Conservation (phyloP, 2,329 filamentous ascomycete species). For the Drechslerella dactyloides region DNA sequence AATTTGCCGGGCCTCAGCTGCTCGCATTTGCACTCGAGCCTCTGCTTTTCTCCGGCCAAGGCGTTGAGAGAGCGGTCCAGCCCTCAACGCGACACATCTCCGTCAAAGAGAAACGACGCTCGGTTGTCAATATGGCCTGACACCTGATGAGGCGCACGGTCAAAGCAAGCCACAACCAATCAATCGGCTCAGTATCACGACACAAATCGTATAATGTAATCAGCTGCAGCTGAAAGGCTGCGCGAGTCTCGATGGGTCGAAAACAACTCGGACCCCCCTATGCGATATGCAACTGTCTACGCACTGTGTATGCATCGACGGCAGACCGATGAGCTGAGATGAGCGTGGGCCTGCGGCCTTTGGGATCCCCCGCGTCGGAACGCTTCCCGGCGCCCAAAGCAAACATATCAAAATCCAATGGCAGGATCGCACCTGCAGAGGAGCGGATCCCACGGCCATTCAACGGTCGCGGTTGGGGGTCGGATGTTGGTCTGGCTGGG, state of each 20-base stretch:
- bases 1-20: too few species aligned
- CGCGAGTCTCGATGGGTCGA: not conserved
- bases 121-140: not conserved
- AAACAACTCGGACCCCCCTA: not conserved
- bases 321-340: not conserved
- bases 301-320: not conserved
- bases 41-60: too few species aligned
- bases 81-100: too few species aligned
- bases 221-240: too few species aligned
- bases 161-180: not conserved
- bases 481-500: not conserved
- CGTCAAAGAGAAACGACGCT: not conserved
- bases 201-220: too few species aligned
- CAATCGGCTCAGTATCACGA: not conserved
- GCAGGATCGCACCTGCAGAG: not conserved
- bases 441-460: not conserved
- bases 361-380: not conserved
- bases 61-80: too few species aligned
- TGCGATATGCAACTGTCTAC: not conserved
- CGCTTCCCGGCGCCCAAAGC: conserved; percentile 4
- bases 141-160: not conserved
- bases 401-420: conserved; percentile 1
- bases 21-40: too few species aligned
- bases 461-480: not conserved
- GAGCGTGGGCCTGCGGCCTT: not conserved